Base-by-base conservation (phyloP, 768 basidiomycete genomes). In the Collybia nuda region DNA sequence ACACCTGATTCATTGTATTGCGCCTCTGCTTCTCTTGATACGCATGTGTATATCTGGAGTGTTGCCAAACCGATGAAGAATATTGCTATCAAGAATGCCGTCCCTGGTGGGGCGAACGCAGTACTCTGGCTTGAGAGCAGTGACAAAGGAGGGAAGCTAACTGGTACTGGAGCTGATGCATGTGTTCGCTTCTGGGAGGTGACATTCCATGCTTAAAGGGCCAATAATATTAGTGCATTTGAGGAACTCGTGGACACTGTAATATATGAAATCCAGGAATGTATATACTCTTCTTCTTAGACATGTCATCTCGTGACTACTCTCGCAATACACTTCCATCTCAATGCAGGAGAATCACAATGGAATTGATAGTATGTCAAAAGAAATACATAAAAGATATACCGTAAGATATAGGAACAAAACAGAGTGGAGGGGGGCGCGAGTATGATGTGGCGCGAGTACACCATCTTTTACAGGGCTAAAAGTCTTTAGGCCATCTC, bases 21-120 rank as follows among this genome's bases (percentile, higher is more conserved):
- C 54, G 94, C 85, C 9, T 93, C 93, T 3, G 93, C 88, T 9
- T 91, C 93, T 17, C 77, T 96, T n/a, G 96, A 98, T 65, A 95
- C 94, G 24, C 82, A 93, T 56, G 82, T 96, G 4, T 97, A 93
- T 61, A 70, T 98, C 21, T 98, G 90, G 84, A 85, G 86, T 55
- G 82, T 92, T 24, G 71, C 71, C 39, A 79, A 82, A 61, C 84
- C 86, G 7, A 69, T 82, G 65, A 84, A 79, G 67, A 90, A 88
- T 56, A 82, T 93, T 29, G 78, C 85, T 22, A 85, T 98, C 64
- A 87, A 85, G 75, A 93, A 93, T 53, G 93, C 90, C 0, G 84
- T 84, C 32, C 84, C 91, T 5, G 90, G 93, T 11, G 94, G 95
- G 7, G 87, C 93, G 2, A 86, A 85, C 52, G 78, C 79, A 17